Conservation (phyloP, 495 filamentous ascomycete species). For the Penicillium macrosclerotiorum region DNA sequence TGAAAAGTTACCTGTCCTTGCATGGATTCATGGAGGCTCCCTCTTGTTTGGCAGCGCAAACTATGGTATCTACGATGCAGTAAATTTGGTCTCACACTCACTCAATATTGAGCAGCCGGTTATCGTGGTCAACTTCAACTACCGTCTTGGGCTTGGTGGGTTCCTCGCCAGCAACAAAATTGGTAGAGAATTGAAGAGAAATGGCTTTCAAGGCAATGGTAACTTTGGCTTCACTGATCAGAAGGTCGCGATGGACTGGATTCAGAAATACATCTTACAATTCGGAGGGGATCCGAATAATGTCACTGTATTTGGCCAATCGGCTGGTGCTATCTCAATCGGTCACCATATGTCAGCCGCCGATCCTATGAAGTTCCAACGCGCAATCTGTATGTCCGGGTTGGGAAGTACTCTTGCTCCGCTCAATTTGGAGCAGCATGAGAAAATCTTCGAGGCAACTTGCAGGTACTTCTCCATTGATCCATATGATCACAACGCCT, state of each 20-base stretch:
- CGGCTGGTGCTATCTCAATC: constrained; percentile 9
- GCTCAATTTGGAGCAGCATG: constrained; percentile 5
- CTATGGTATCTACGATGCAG: constrained; percentile 13
- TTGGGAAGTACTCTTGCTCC: constrained; percentile 2
- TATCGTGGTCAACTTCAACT: constrained; percentile 11
- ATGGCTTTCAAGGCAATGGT: constrained; percentile 12
- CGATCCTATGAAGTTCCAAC: constrained; percentile 12
- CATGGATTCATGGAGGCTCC: constrained; percentile 12
- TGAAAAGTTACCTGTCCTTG: constrained; percentile 7
- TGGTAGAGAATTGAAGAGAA: constrained; percentile 4
- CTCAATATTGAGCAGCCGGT: constrained; percentile 1
- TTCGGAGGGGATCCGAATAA: constrained; percentile 10
- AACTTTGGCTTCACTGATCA: constrained; percentile 17
- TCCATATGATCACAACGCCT: neutral
- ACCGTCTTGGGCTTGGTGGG: constrained; percentile 11
- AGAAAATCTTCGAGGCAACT: neutral
- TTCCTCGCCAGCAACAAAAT: constrained; percentile 10
- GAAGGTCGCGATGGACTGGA: constrained; percentile 7
- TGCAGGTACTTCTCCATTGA: constrained; percentile 14
- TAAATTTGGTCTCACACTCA: constrained; percentile 11
- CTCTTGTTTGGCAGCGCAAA: constrained; percentile 10
- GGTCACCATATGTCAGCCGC: constrained; percentile 10
- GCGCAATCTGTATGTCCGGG: constrained; percentile 15
- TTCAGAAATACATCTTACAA: constrained; percentile 8
- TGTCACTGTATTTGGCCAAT: constrained; percentile 9